phyloP scores from a whole-genome alignment of 768 basidiomycete species.

The Rhizopogon vinicolor region DNA sequence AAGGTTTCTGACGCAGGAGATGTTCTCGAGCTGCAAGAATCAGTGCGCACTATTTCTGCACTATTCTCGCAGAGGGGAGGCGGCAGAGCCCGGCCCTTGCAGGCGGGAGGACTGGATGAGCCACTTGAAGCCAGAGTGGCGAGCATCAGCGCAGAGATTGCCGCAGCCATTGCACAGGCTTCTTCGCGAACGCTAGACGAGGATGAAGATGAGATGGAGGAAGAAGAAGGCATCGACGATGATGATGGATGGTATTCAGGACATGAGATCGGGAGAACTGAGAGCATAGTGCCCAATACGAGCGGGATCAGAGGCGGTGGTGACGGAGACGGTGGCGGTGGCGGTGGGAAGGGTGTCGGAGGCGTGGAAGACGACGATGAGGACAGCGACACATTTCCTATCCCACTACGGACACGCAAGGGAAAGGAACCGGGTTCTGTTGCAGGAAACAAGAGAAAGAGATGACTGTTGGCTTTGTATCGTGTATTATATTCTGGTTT shows the following conservation, averaged over 20 bases:
- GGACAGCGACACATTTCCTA: constrained; percentile 65
- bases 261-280: constrained; percentile 43
- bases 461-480: constrained; percentile 32
- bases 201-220: constrained; percentile 42
- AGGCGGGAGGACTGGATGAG: constrained; percentile 32
- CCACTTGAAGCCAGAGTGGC: constrained; percentile 61
- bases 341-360: constrained; percentile 18
- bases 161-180: constrained; percentile 74
- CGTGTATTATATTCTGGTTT: constrained; percentile 1
- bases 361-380: constrained; percentile 58
- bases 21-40: constrained; percentile 63
- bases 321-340: constrained; percentile 20
- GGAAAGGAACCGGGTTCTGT: constrained; percentile 45
- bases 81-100: constrained; percentile 21
- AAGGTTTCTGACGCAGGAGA: constrained; percentile 47
- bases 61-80: constrained; percentile 50
- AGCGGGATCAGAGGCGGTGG: constrained; percentile 53
- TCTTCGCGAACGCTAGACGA: constrained; percentile 57
- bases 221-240: constrained; percentile 33
- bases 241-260: constrained; percentile 42
- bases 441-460: constrained; percentile 60
- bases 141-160: constrained; percentile 78
- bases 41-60: constrained; percentile 71
- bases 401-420: constrained; percentile 66
- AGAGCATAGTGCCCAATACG: constrained; percentile 53